Evolutionary conservation across 257 asterid genomes (phyloP).

Genomic region (Ilex asprella): DNA sequence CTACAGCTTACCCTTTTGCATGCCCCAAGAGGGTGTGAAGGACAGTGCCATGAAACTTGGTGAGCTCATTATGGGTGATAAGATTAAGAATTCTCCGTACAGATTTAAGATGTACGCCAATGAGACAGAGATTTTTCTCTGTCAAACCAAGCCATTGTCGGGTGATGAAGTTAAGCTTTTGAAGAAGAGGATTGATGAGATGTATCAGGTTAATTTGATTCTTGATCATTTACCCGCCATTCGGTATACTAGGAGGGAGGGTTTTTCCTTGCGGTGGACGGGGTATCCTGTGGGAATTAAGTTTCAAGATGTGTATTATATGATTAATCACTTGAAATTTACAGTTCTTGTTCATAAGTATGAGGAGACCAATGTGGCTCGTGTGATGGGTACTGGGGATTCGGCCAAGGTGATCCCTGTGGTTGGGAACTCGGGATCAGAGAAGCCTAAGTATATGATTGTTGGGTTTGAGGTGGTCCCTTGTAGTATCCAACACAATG

Average conservation of each 20-base stretch:
- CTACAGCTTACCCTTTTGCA: conserved; percentile 13
- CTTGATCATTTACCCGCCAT: conserved; percentile 18
- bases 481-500: conserved; percentile 60
- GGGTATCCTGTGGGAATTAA: conserved; percentile 15
- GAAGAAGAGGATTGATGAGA: conserved; percentile 9
- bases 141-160: conserved; percentile 7
- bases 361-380: conserved; percentile 14
- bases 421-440: conserved; percentile 39
- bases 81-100: conserved; percentile 17
- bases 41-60: conserved; percentile 20
- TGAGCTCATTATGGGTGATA: conserved; percentile 19
- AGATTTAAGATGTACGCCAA: conserved; percentile 13
- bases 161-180: conserved; percentile 10
- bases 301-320: conserved; percentile 6
- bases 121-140: conserved; percentile 4
- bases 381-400: conserved; percentile 20
- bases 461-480: conserved; percentile 91
- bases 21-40: conserved; percentile 12
- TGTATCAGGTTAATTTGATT: conserved; percentile 17
- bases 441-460: conserved; percentile 72
- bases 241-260: conserved; percentile 9
- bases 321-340: conserved; percentile 16
- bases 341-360: conserved; percentile 16
- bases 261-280: conserved; percentile 9
- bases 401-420: conserved; percentile 64